phyloP scores from a whole-genome alignment of 768 basidiomycete genomes.

The Hygrocybe punicea region DNA sequence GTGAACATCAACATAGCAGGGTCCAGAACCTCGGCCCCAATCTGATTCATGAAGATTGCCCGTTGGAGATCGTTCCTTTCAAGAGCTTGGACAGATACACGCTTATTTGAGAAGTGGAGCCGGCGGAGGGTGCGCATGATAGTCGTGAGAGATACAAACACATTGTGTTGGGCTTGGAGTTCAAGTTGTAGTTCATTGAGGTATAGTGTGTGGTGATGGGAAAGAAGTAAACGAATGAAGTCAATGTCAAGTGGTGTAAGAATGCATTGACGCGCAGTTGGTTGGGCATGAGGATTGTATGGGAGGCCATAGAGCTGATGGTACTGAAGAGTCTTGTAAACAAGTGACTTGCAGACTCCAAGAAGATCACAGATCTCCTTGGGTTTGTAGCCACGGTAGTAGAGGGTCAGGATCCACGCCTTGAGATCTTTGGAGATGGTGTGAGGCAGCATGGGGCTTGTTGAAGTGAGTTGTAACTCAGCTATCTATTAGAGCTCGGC shows the following conservation, averaged over 20 bases:
- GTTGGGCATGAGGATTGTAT: slow-evolving; percentile 6
- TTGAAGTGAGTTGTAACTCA: too few species aligned
- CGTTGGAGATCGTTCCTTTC: slow-evolving; percentile 2
- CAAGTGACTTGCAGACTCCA: slow-evolving; percentile 16
- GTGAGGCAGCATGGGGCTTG: not conserved
- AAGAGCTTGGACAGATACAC: not conserved
- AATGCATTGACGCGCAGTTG: not conserved
- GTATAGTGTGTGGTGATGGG: slow-evolving; percentile 8
- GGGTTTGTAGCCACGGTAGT: slow-evolving; percentile 10
- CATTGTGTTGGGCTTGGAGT: not conserved
- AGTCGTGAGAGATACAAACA: not conserved
- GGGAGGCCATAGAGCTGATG: not conserved
- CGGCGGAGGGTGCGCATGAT: not conserved
- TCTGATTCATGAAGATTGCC: slow-evolving; percentile 1
- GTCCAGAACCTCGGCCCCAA: not conserved
- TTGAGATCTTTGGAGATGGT: slow-evolving; percentile 11
- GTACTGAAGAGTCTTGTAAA: slow-evolving; percentile 8
- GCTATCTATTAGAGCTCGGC: too few species aligned
- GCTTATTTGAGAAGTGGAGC: slow-evolving; percentile 1
- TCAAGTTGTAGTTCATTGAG: slow-evolving; percentile 2
- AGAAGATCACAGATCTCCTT: slow-evolving; percentile 18
- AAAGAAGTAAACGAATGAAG: slow-evolving; percentile 1
- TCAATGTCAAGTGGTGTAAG: slow-evolving; percentile 9
- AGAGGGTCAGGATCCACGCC: slow-evolving; percentile 15
- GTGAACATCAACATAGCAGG: slow-evolving; percentile 15